These are phyloP conservation scores for Paraphoma chrysanthemicola DNA, from an alignment of 2,329 filamentous ascomycete genomes.

Conservation along the genomic window DNA sequence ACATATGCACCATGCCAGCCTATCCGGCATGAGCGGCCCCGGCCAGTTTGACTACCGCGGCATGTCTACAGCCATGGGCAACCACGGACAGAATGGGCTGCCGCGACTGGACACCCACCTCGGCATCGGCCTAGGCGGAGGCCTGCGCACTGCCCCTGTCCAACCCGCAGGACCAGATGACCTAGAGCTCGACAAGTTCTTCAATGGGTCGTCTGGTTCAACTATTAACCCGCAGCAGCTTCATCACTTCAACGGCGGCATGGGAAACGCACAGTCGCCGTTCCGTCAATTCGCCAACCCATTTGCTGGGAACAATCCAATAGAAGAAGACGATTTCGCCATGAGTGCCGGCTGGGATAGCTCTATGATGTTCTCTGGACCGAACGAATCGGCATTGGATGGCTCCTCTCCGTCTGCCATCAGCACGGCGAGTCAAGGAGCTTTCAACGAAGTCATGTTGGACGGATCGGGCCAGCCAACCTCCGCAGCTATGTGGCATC, in stretches of 20 bases:
- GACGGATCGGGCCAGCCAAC: conserved; percentile 66
- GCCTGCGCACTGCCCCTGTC: conserved; percentile 76
- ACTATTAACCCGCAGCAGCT: conserved; percentile 73
- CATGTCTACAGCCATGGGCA: conserved; percentile 72
- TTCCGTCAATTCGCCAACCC: conserved; percentile 53
- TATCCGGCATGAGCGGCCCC: conserved; percentile 67
- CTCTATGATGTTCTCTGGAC: conserved; percentile 60
- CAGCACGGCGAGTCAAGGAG: conserved; percentile 91
- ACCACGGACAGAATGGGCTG: conserved; percentile 70
- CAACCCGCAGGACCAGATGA: conserved; percentile 63
- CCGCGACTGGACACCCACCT: conserved; percentile 85
- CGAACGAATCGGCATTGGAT: conserved; percentile 82
- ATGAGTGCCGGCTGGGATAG: conserved; percentile 86
- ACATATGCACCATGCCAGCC: conserved; percentile 75
- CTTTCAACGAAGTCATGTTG: conserved; percentile 88
- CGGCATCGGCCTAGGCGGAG: conserved; percentile 69
- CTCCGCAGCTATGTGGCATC: conserved; percentile 48
- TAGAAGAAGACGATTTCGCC: conserved; percentile 79
- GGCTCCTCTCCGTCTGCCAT: conserved; percentile 95
- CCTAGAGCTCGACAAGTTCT: conserved; percentile 74
- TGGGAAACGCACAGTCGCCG: conserved; percentile 65
- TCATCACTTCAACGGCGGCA: conserved; percentile 85
- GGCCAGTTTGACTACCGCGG: conserved; percentile 71
- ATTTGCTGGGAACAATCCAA: conserved; percentile 65
- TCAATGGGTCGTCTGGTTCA: conserved; percentile 62